phyloP scores from a whole-genome alignment of 371 early-diverging fungal genomes.

The Mortierella sp. region DNA sequence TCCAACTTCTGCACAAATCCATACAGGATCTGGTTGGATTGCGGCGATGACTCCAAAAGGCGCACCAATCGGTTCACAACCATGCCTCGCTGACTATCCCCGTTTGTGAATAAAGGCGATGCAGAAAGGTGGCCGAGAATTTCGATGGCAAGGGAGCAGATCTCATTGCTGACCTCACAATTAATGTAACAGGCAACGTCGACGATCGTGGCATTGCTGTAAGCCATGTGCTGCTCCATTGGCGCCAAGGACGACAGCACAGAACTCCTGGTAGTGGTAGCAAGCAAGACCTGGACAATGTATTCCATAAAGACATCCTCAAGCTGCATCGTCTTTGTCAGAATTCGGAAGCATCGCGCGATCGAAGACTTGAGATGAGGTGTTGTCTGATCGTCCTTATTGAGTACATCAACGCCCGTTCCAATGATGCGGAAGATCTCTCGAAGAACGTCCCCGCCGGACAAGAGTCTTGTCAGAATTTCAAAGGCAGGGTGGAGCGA shows the following conservation, averaged over 20 bases:
- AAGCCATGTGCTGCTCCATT: slow-evolving; percentile 83
- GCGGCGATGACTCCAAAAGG: slow-evolving; percentile 70
- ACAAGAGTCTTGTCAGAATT: slow-evolving; percentile 79
- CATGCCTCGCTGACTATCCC: slow-evolving; percentile 57
- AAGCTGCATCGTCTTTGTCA: slow-evolving; percentile 69
- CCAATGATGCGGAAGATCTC: slow-evolving; percentile 74
- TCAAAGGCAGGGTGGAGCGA: slow-evolving; percentile 88
- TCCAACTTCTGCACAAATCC: slow-evolving; percentile 84
- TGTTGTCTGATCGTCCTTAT: slow-evolving; percentile 44
- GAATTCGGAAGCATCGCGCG: slow-evolving; percentile 73
- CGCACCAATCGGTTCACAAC: slow-evolving; percentile 77
- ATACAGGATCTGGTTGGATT: slow-evolving; percentile 74
- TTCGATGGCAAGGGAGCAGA: slow-evolving; percentile 80
- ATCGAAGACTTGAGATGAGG: slow-evolving; percentile 39
- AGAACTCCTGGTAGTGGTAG: slow-evolving; percentile 27
- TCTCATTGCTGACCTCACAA: slow-evolving; percentile 70
- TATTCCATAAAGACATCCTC: slow-evolving; percentile 79
- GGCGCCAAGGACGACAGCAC: slow-evolving; percentile 64
- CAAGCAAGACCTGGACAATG: slow-evolving; percentile 67
- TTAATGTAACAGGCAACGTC: slow-evolving; percentile 79
- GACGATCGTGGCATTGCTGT: slow-evolving; percentile 72
- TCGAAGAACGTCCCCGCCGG: slow-evolving; percentile 76
- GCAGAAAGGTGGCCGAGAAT: slow-evolving; percentile 78
- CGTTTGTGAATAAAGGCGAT: slow-evolving; percentile 59
- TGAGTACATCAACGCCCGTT: slow-evolving; percentile 69